Evolutionary conservation across 768 basidiomycete genomes (phyloP).

Genomic region (Russula sp.): DNA sequence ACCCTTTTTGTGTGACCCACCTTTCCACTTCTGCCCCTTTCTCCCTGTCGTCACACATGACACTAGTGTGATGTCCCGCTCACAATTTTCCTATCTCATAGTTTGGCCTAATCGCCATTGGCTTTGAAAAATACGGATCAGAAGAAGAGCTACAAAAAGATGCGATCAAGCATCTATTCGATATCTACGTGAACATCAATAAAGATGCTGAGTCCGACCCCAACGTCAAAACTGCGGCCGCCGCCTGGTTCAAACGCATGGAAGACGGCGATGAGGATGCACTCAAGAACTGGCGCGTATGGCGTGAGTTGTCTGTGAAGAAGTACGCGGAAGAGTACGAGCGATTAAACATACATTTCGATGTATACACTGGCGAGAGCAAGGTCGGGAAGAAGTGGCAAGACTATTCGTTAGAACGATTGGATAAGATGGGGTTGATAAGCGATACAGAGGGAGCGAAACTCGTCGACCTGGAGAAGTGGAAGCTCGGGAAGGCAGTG

Average conservation of each 20-base stretch:
- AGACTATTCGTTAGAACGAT: constrained; percentile 57
- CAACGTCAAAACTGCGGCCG: constrained; percentile 66
- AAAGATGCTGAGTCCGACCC: constrained; percentile 71
- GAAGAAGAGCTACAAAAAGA: constrained; percentile 77
- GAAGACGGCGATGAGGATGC: constrained; percentile 85
- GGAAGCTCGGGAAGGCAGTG: constrained; percentile 88
- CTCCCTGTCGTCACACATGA: not conserved
- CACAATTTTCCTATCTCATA: constrained; percentile 25
- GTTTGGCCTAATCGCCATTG: constrained; percentile 85
- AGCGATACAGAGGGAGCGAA: constrained; percentile 75
- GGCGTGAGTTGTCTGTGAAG: constrained; percentile 85
- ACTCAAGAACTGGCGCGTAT: constrained; percentile 82
- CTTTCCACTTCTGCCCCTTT: not conserved
- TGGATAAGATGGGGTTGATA: constrained; percentile 68
- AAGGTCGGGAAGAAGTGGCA: constrained; percentile 67
- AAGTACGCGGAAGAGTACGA: constrained; percentile 88
- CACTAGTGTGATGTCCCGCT: not conserved
- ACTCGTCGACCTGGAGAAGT: constrained; percentile 80
- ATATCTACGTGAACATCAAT: constrained; percentile 93
- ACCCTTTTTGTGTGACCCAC: no score
- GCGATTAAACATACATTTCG: constrained; percentile 83
- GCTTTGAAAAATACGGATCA: constrained; percentile 88
- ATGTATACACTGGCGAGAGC: constrained; percentile 89
- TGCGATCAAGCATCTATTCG: constrained; percentile 90
- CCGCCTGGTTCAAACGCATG: constrained; percentile 89